A percentile compares a stretch with the other conserved stretches of the same genome.
Conservation (phyloP, 768 basidiomycete species). For the Trametes cubensis region DNA sequence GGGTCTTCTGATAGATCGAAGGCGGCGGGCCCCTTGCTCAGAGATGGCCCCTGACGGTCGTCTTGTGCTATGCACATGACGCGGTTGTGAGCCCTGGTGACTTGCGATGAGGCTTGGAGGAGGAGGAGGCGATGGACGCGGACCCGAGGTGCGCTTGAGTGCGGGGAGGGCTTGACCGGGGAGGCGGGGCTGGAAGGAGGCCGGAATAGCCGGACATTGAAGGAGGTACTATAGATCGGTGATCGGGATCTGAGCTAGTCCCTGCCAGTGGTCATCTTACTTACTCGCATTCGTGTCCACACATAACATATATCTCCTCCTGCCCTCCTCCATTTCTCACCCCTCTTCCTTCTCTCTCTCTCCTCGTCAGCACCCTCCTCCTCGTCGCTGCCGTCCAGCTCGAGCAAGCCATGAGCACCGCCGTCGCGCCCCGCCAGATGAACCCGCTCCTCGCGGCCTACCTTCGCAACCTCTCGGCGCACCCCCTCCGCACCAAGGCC, state of each 20-base stretch:
- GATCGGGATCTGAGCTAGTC: constrained; percentile 12
- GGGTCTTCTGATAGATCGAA: no score
- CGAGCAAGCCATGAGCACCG: constrained; percentile 26
- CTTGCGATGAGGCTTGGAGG: no score
- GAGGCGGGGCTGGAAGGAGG: not conserved
- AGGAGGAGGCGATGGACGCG: not conserved
- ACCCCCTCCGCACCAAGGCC: constrained; percentile 82
- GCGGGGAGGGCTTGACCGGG: constrained; percentile 2
- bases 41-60: no score
- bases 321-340: constrained; percentile 5
- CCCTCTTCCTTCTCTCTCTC: not conserved
- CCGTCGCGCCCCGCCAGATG: constrained; percentile 32
- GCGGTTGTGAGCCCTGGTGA: no score
- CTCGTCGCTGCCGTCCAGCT: not conserved
- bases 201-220: constrained; percentile 12
- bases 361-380: no score
- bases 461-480: constrained; percentile 61
- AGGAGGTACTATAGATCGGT: constrained; percentile 13
- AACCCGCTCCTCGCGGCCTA: constrained; percentile 68
- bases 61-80: no score
- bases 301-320: not conserved
- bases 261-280: not conserved
- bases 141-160: not conserved
- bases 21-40: no score
- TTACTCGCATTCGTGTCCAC: not conserved